Conservation (phyloP, 176 grass and related monocot species). For the Avena eriantha region DNA sequence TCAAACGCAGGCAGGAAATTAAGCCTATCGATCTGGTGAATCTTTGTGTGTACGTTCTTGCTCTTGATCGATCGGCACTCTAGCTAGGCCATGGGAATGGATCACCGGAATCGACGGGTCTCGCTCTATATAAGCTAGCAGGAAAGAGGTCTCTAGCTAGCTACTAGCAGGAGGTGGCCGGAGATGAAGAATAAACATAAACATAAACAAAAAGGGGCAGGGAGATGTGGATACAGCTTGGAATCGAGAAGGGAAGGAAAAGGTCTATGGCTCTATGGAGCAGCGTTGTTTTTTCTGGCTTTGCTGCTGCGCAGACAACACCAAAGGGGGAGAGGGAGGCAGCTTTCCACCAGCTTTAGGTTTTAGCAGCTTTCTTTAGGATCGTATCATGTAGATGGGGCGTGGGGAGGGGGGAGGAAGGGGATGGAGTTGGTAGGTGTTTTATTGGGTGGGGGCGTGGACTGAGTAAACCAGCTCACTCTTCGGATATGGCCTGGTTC, state of each 20-base stretch:
- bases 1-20: background rate
- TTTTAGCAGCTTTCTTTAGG: conserved; percentile 76
- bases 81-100: conserved; percentile 19
- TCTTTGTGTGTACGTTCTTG: conserved; percentile 11
- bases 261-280: conserved; percentile 39
- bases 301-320: conserved; percentile 53
- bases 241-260: conserved; percentile 50
- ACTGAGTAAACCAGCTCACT: background rate
- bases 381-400: conserved; percentile 50
- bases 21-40: background rate
- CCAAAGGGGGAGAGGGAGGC: conserved; percentile 42
- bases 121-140: conserved; percentile 46
- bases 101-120: conserved; percentile 19
- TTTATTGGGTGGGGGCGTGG: conserved; percentile 34
- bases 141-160: conserved; percentile 5
- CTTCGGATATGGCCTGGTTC: background rate
- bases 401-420: conserved; percentile 21
- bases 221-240: conserved; percentile 55
- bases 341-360: conserved; percentile 77
- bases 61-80: conserved; percentile 8
- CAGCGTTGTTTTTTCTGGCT: conserved; percentile 53
- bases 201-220: conserved; percentile 19
- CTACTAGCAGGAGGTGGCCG: background rate
- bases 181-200: conserved; percentile 51
- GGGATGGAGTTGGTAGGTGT: conserved; percentile 48